A percentile compares a stretch with the other conserved stretches of the same genome.
phyloP scores from a whole-genome alignment of 305 asterid genomes.

The Fraxinus floribunda region DNA sequence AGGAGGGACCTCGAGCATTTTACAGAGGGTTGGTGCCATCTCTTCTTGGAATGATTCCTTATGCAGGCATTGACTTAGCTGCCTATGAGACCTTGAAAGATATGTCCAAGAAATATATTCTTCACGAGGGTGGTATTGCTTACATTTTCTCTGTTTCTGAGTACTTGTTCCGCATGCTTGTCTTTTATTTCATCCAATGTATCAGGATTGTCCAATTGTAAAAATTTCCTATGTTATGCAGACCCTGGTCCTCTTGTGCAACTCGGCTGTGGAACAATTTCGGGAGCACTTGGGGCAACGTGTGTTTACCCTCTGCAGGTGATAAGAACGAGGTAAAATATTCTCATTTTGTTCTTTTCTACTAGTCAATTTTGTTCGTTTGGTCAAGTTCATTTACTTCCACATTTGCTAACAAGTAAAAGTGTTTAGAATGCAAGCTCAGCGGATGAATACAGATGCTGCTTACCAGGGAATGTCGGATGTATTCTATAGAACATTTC shows the following conservation, averaged over 20 bases:
- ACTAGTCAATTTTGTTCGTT: background rate
- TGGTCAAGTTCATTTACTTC: background rate
- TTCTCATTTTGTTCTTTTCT: background rate
- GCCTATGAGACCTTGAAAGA: slow-evolving; percentile 90
- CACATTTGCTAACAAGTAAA: slow-evolving; percentile 12
- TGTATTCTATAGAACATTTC: slow-evolving; percentile 61
- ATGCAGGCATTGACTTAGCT: slow-evolving; percentile 89
- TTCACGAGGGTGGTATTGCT: slow-evolving; percentile 66
- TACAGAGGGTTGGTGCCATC: slow-evolving; percentile 90
- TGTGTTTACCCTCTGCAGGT: slow-evolving; percentile 97
- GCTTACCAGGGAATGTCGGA: slow-evolving; percentile 69
- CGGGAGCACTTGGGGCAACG: slow-evolving; percentile 93
- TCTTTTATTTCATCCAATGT: slow-evolving; percentile 4
- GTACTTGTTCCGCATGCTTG: background rate
- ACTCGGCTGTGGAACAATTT: slow-evolving; percentile 84
- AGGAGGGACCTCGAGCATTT: slow-evolving; percentile 93
- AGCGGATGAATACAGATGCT: slow-evolving; percentile 33
- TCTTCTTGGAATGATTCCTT: slow-evolving; percentile 92
- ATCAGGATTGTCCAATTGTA: slow-evolving; percentile 16
- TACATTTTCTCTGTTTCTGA: slow-evolving; percentile 15
- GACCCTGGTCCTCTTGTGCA: slow-evolving; percentile 92
- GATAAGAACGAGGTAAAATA: slow-evolving; percentile 77
- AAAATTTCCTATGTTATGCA: slow-evolving; percentile 24
- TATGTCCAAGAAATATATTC: slow-evolving; percentile 66
- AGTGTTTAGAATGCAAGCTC: slow-evolving; percentile 90